These are phyloP conservation scores for Huntiella abstrusa DNA, from an alignment of 2,329 filamentous ascomycete genomes.

Conservation along the genomic window DNA sequence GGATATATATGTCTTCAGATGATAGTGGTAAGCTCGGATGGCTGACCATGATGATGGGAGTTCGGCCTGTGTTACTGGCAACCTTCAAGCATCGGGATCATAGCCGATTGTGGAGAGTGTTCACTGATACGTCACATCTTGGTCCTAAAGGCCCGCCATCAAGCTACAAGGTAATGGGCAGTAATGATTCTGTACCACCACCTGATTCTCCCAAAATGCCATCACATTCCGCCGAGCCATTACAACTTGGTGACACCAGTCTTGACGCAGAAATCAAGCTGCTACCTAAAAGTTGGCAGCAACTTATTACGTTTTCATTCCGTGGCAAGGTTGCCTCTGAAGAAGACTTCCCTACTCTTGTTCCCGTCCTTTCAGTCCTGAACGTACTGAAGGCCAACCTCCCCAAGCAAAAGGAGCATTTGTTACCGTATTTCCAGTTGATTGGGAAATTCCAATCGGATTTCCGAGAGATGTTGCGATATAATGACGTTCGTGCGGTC, in stretches of 20 bases:
- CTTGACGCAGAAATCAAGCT: slow-evolving; percentile 11
- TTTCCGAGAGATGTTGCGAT: slow-evolving; percentile 13
- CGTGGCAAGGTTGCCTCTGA: slow-evolving; percentile 3
- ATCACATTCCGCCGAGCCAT: no score
- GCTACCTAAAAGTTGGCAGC: slow-evolving; percentile 12
- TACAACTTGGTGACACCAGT: slow-evolving; percentile 4
- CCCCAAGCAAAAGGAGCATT: slow-evolving; percentile 8
- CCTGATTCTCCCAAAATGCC: no score
- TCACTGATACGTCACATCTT: slow-evolving; percentile 10
- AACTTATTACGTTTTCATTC: slow-evolving; percentile 10
- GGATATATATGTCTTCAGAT: slow-evolving; percentile 12
- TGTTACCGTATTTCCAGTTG: slow-evolving; percentile 14
- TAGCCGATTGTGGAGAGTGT: slow-evolving; percentile 12
- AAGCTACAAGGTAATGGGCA: no score
- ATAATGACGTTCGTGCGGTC: slow-evolving; percentile 13
- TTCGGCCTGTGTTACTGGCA: slow-evolving; percentile 13
- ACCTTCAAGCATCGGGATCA: slow-evolving; percentile 12
- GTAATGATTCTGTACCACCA: no score
- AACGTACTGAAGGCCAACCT: slow-evolving; percentile 6
- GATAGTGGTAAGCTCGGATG: slow-evolving; percentile 13
- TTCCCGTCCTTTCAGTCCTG: slow-evolving; percentile 11
- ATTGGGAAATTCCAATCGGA: slow-evolving; percentile 13
- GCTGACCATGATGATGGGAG: slow-evolving; percentile 15
- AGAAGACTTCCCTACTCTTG: slow-evolving; percentile 9
- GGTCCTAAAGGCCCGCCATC: slow-evolving; percentile 7